Evolutionary conservation across 371 early-diverging fungal species (phyloP), one percentile per base, ranked within the genome.

Genomic region (Mucor velutinosus): DNA sequence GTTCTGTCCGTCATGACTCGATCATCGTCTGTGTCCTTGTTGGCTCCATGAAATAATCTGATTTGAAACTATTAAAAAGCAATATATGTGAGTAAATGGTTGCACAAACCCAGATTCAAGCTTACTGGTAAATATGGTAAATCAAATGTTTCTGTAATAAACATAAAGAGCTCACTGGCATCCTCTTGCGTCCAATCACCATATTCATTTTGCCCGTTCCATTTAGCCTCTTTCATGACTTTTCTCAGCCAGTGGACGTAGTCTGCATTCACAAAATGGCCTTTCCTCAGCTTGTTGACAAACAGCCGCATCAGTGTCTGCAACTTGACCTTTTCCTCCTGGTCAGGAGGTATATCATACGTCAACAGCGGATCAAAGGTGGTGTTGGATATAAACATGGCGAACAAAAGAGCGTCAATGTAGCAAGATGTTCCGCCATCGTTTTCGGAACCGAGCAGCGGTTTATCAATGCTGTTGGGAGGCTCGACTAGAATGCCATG

Each of bases 31-130:
- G 76, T 51, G 67, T 85, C 75, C 64, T 69, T 66, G 27, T 71
- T 80, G n/a, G 82, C 88, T n/a, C 85, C 85, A 67, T 87, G 88
- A 67, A 84, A 75, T 63, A 87, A 67, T 60, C 84, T 65, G 19
- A 86, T 78, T 60, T 84, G 83, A 64, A 77, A 74, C 77, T 76
- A 66, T 33, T 29, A 25, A 14, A 29, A 32, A 49, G 7, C 19
- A 21, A 23, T 21, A 21, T 3, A 45, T 47, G 45, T 45, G 27
- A 10, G 14, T 33, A 37, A 2, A 15, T 55, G 11, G 8, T 21
- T 35, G 27, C 55, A 29, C 10, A n/a, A 47, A 58, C 7, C 6
- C n/a, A 43, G 12, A 41, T 23, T 49, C 30, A 15, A 29, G 58
- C 69, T 64, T 69, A 87, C 73, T 3, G 88, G 88, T 21, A 87